Conservation (phyloP, 768 basidiomycete genomes). For the Tylopilus subfusipes region DNA sequence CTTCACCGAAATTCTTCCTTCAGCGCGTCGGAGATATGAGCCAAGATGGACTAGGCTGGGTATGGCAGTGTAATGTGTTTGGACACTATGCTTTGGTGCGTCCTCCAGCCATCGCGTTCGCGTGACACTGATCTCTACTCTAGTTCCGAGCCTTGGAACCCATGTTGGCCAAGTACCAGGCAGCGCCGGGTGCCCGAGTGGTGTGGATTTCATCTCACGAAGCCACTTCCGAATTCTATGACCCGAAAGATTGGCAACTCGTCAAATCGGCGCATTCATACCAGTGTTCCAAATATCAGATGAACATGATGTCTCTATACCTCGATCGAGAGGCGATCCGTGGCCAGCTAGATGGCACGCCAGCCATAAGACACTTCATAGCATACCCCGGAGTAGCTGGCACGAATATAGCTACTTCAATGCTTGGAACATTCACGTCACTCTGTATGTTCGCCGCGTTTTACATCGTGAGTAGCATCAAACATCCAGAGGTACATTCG, state of each 20-base stretch:
- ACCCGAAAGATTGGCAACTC: slow-evolving; percentile 71
- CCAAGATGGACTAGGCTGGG: slow-evolving; percentile 69
- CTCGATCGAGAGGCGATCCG: slow-evolving; percentile 47
- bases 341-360: slow-evolving; percentile 14
- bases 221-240: slow-evolving; percentile 50
- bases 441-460: slow-evolving; percentile 51
- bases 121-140: slow-evolving; percentile 2
- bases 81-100: slow-evolving; percentile 76
- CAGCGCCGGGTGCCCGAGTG: slow-evolving; percentile 50
- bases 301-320: slow-evolving; percentile 58
- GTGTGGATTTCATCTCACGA: slow-evolving; percentile 80
- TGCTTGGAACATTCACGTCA: slow-evolving; percentile 45
- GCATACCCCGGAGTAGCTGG: slow-evolving; percentile 68
- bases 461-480: slow-evolving; percentile 53
- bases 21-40: slow-evolving; percentile 60
- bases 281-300: slow-evolving; percentile 71
- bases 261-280: slow-evolving; percentile 60
- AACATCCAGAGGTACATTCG: background rate
- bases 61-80: slow-evolving; percentile 85
- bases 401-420: slow-evolving; percentile 54
- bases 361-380: slow-evolving; percentile 47
- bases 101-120: slow-evolving; percentile 8
- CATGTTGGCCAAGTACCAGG: slow-evolving; percentile 45
- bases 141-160: slow-evolving; percentile 64
- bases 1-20: slow-evolving; percentile 51